Evolutionary conservation across 805 yeast genomes (phyloP), one percentile per base, ranked within the genome.

Genomic region (Komagataella populi): DNA sequence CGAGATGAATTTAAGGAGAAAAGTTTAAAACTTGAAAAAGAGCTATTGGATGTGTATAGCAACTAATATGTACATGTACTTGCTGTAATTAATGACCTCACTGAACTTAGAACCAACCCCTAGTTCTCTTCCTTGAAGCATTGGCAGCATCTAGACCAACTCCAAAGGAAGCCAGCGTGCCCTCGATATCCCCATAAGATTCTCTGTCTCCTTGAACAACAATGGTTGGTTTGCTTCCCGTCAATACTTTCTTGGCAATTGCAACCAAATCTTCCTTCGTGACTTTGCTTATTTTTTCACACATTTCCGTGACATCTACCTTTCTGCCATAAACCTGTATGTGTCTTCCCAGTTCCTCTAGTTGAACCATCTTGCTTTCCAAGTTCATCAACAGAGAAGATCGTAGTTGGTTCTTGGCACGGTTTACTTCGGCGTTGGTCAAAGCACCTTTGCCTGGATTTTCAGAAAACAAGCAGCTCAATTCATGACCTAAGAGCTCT

Each of bases 271-370:
- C 96, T 5, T 67, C 68, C 3, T 80, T 74, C 0, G 87, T 76
- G 55, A 93, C 75, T 8, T 64, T 62, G 53, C 85, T 89, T 55
- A 93, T 88, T 59, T 81, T 80, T 6, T 66, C 70, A 52, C 91
- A 83, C 95, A 91, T 89, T 60, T 89, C 96, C 39, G 72, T 69
- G 6, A 88, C 83, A 12, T 86, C 80, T 6, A 90, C 77, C 56
- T 85, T 78, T 56, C 76, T 77, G 46, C 88, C 87, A 62, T 85
- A 88, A 48, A 87, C 79, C 66, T 87, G 96, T 23, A 93, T 80
- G 66, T 93, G 99, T 66, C 98, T 80, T 12, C 98, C 98, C 68
- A 90, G 73, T 61, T 93, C 99, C 67, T 93, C 99, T 52, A 93
- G 71, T 61, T 87, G 90, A n/a, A 95, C 95, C 73, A 91, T 76